Base-by-base conservation (phyloP, 176 grass and related monocot species). In the Oryza rufipogon region DNA sequence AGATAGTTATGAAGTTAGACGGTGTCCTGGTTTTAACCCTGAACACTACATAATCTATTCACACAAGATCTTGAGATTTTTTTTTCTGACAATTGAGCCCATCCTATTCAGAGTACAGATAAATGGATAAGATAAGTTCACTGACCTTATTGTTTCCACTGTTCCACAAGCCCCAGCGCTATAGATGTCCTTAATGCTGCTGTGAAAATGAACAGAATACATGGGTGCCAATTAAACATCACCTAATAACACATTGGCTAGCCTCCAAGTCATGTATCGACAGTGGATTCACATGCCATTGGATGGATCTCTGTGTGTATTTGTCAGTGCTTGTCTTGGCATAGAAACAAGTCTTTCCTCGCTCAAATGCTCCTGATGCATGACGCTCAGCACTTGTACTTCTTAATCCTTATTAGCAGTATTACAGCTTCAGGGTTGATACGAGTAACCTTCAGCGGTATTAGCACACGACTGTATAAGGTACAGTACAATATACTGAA, bases 201-300 rank as follows among this genome's bases (percentile, higher is more conserved):
- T 81, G 41, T 19, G 11, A 11, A 60, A 70, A n/a, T 39, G 30
- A 38, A 46, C 28, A 64, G 3, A n/a, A 64, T 49, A 38, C 9
- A 26, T 49, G 33, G 39, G 69, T 11, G 22, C 73, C 32, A 76
- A 38, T 32, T 19, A 12, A 45, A 28, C 22, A 9, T 5, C 15
- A 15, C 11, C 34, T 64, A 5, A 16, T 77, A 64, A 17, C 7
- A 9, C 30, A 7, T 2, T 13, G 11, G 34, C 47, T 81, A 76
- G 64, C 13, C 6, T 87, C 13, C 74, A 70, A 1, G 33, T 79
- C 66, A 64, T 63, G 17, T 85, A 74, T 14, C 22, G 16, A 44
- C 52, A 4, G 5, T 64, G 36, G 23, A 13, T 51, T 28, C 20
- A 64, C 67, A 38, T 72, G 3, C 14, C 23, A 42, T 6, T 74